Evolutionary conservation across 345 rosid species (phyloP), one percentile per base, ranked within the genome.

Genomic region (Carallia brachiata): DNA sequence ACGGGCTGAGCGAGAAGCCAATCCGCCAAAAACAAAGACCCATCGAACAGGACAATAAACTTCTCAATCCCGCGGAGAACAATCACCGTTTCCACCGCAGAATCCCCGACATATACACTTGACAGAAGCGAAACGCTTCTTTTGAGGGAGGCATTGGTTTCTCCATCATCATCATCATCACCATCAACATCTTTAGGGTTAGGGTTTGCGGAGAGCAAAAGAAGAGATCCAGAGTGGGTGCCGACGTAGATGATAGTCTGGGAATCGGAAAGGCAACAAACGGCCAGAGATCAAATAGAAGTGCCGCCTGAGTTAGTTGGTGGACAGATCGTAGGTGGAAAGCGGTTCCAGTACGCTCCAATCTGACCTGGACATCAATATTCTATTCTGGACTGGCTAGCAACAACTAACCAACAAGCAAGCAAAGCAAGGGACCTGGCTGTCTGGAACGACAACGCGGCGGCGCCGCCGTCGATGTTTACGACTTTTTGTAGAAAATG

Each of bases 11-110:
- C 66, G 69, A 92, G 76, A 36, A 84, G 86, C 61, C 82, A 78
- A 80, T 96, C 99, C 12, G 73, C 73, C 66, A 96, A 61, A 69
- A 90, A 88, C 84, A 96, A 83, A 57, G 66, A 83, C 2, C 93
- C 97, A 65, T 84, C 90, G 6, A 84, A 89, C n/a, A 88, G 87
- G 0, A 82, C 85, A 36, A 92, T 73, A 66, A 92, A 75, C 78
- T 74, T 83, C 12, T 77, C 87, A 69, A 75, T 68, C 64, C 87
- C 97, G 15, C 74, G 60, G 2, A 96, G 87, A 50, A 85, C 72
- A 40, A 82, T 80, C 47, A 96, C 37, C 6, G 84, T 77, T 52
- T 89, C 92, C 52, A 96, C 84, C 0, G 92, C 83, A 37, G 90
- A 84, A 66, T 80, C 86, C 18, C 82, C 81, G 39, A 92, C 39